These are phyloP conservation scores for Ophiostoma angusticollis DNA, from an alignment of 2,329 filamentous ascomycete species.

Conservation along the genomic window DNA sequence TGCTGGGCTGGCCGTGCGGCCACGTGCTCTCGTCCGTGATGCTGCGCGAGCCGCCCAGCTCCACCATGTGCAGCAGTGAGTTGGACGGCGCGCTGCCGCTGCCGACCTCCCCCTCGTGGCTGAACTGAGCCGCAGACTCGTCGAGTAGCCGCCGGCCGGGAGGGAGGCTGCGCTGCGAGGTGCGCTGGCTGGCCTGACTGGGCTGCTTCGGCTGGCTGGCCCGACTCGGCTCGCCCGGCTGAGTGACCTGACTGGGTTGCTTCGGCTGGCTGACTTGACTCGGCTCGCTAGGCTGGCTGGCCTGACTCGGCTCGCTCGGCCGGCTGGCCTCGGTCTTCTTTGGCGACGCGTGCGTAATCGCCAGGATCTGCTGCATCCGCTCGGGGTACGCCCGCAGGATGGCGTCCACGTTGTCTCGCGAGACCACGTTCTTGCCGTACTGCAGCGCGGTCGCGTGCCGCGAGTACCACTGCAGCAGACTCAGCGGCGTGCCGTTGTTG, in stretches of 20 bases:
- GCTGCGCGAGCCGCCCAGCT: not conserved
- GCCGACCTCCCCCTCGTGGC: not conserved
- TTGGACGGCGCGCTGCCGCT: not conserved
- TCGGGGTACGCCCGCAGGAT: conserved; percentile 12
- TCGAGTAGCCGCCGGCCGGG: not conserved
- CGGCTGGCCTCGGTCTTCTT: not conserved
- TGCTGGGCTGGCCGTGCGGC: conserved; percentile 7
- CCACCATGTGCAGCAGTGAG: not conserved
- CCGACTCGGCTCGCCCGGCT: not conserved
- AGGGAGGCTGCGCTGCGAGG: not conserved
- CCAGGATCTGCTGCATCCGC: conserved; percentile 3
- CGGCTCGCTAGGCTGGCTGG: not conserved
- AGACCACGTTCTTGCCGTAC: conserved; percentile 18
- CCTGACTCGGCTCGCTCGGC: not conserved
- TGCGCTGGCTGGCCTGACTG: not conserved
- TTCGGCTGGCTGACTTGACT: no score
- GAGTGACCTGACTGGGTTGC: no score
- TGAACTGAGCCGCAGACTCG: no score
- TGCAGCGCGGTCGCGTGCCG: conserved; percentile 13
- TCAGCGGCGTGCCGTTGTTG: not conserved
- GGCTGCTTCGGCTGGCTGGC: not conserved
- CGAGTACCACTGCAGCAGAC: conserved; percentile 28
- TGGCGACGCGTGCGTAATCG: not conserved
- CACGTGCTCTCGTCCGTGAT: conserved; percentile 5
- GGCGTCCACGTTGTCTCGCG: conserved; percentile 7